Base-by-base conservation (phyloP, 2,329 filamentous ascomycete species). In the Neoarthrinium moseri region DNA sequence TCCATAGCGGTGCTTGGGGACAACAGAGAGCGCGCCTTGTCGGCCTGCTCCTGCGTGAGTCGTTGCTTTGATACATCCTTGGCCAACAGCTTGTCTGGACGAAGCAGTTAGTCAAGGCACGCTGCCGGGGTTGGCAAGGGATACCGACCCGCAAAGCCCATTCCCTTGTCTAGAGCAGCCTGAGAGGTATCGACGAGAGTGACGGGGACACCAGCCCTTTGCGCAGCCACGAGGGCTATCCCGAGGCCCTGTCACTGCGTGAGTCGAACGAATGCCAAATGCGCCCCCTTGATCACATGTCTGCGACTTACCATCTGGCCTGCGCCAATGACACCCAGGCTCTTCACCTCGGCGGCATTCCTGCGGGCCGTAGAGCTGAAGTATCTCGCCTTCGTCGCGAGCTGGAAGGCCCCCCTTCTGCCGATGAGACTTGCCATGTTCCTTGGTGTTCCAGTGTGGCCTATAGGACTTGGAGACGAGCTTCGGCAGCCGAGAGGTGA, bases 141-240 rank as follows among this genome's bases (percentile, higher is more conserved):
- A 47, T 33, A 65, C 72, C 51, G 70, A 90, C 87, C 87, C 56
- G 92, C 92, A 69, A 99, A 97, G 49, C 85, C 84, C 39, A 97
- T 69, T 37, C 91, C 90, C 72, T 95, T 96, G 61, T 94, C 86
- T 51, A 99, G 77, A 13, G 92, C 89, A 36, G 84, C 80, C 69
- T 95, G 84, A 10, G 87, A 94, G 50, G 72, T 87, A 66, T 99
- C 94, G 49, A 99, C 81, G 32, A 99, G 67, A 10, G 81, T 91
- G 11, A 99, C 92, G 3, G 90, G 87, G 0, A 99, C 81, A 49
- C 83, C 76, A 34, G 92, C 92, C 65, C 76, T 91, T 55, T 89
- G 84, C 34, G 92, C 90, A 41, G 92, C 94, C 37, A 99, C 92
- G 13, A 99, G 82, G 41, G 94, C 94, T 66, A 99, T 99, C 49